phyloP scores from a whole-genome alignment of 2,329 filamentous ascomycete species.

The Colletotrichum orchidophilum region DNA sequence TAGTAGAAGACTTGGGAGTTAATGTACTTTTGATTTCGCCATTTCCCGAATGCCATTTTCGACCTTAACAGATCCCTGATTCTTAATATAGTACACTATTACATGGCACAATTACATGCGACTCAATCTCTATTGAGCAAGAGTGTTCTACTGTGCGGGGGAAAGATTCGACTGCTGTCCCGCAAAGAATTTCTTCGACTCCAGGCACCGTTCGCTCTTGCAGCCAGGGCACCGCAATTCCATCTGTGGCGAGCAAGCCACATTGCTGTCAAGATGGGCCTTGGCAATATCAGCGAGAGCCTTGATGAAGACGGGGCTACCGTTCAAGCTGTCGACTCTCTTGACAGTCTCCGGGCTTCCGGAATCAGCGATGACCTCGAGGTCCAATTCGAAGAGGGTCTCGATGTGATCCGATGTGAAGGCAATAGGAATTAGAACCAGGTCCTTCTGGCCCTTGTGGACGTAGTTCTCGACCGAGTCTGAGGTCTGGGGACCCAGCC shows the following conservation, averaged over 20 bases:
- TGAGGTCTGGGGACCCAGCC: slow-evolving; percentile 93
- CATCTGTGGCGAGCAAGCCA: slow-evolving; percentile 83
- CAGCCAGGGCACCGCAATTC: slow-evolving; percentile 91
- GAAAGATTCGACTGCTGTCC: slow-evolving; percentile 39
- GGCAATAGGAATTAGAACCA: slow-evolving; percentile 92
- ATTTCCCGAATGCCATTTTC: neutral
- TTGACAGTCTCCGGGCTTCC: slow-evolving; percentile 83
- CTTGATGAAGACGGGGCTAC: slow-evolving; percentile 87
- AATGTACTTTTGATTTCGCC: slow-evolving; percentile 12
- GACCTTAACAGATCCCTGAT: slow-evolving; percentile 23
- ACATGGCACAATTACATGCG: neutral
- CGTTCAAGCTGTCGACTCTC: slow-evolving; percentile 91
- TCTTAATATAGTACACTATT: slow-evolving; percentile 22
- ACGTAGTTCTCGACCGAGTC: slow-evolving; percentile 90
- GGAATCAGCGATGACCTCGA: slow-evolving; percentile 92
- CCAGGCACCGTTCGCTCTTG: slow-evolving; percentile 86
- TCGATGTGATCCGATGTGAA: slow-evolving; percentile 99
- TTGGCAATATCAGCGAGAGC: slow-evolving; percentile 90
- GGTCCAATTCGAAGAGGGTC: slow-evolving; percentile 92
- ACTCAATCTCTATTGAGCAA: slow-evolving; percentile 7
- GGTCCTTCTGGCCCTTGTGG: slow-evolving; percentile 88
- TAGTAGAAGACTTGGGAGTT: neutral
- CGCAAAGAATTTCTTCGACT: slow-evolving; percentile 76
- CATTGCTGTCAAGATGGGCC: slow-evolving; percentile 76
- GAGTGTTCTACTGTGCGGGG: slow-evolving; percentile 3